phyloP scores from a whole-genome alignment of 2,329 filamentous ascomycete genomes.

The Fusarium sp. region DNA sequence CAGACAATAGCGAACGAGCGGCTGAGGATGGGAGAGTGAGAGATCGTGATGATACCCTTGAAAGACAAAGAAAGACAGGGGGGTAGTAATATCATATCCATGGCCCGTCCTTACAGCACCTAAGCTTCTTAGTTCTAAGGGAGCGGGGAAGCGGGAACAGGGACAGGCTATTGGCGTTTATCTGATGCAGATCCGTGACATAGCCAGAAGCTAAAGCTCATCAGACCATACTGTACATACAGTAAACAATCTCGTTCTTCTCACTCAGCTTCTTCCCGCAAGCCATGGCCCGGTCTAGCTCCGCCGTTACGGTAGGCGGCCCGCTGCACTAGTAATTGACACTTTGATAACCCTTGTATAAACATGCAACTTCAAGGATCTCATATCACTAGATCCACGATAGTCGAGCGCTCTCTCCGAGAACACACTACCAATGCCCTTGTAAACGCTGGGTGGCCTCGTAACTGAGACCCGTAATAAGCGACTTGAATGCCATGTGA shows the following conservation, averaged over 20 bases:
- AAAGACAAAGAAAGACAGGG: not conserved
- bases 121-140: not conserved
- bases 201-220: not conserved
- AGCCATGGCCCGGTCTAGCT: constrained; percentile 5
- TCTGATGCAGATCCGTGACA: not conserved
- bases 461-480: constrained; percentile 4
- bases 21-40: not conserved
- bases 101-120: too few relatives aligned
- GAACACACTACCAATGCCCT: not conserved
- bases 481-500: constrained; percentile 7
- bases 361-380: constrained; percentile 33
- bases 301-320: not conserved
- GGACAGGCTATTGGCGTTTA: constrained; percentile 1
- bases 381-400: constrained; percentile 19
- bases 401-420: constrained; percentile 23
- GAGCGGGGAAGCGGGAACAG: constrained; percentile 4
- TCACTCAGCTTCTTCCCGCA: constrained; percentile 7
- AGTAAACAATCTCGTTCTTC: not conserved
- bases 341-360: constrained; percentile 11
- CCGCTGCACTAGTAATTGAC: not conserved
- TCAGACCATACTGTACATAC: not conserved
- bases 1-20: not conserved
- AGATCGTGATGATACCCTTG: not conserved
- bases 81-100: not conserved
- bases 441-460: not conserved